A percentile compares a stretch with the other conserved stretches of the same genome.
Conservation (phyloP, 495 filamentous ascomycete species). For the Neurospora sublineolata region DNA sequence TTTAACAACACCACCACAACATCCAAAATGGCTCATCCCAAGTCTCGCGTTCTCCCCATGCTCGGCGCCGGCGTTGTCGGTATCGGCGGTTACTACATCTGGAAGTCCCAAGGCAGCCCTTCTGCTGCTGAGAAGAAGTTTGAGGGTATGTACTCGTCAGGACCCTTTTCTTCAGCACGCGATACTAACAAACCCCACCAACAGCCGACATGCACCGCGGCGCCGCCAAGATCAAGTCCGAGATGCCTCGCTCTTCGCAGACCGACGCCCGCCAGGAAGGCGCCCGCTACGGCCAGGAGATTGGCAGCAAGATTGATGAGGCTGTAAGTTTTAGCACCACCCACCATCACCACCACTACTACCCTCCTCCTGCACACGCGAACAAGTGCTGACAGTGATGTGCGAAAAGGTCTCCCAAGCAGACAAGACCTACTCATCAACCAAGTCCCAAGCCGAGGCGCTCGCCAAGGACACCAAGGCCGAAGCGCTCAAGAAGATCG, state of each 20-base stretch:
- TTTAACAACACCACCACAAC: constrained; percentile 9
- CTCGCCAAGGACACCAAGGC: constrained; percentile 48
- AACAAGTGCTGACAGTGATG: no score
- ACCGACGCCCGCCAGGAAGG: constrained; percentile 29
- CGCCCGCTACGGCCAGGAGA: constrained; percentile 29
- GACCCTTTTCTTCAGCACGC: neutral
- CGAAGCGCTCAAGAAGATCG: constrained; percentile 57
- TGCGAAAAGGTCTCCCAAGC: constrained; percentile 54
- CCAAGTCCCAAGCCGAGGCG: constrained; percentile 43
- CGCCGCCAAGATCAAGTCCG: constrained; percentile 52
- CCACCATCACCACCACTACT: constrained; percentile 3
- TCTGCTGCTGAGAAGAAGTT: constrained; percentile 68
- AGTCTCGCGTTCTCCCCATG: constrained; percentile 43
- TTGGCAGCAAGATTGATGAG: constrained; percentile 35
- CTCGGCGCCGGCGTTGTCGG: constrained; percentile 54
- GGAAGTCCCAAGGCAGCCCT: constrained; percentile 73
- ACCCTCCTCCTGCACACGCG: no score
- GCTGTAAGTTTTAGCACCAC: constrained; percentile 24
- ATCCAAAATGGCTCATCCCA: constrained; percentile 30
- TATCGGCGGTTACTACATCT: constrained; percentile 81
- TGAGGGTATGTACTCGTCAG: constrained; percentile 59
- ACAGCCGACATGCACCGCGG: constrained; percentile 54
- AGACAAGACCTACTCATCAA: constrained; percentile 44
- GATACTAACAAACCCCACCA: constrained; percentile 5
- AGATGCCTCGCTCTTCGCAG: constrained; percentile 33